Evolutionary conservation across 164 flowering plant species (phyloP), one percentile per base, ranked within the genome.

Genomic region (Buxus sempervirens): DNA sequence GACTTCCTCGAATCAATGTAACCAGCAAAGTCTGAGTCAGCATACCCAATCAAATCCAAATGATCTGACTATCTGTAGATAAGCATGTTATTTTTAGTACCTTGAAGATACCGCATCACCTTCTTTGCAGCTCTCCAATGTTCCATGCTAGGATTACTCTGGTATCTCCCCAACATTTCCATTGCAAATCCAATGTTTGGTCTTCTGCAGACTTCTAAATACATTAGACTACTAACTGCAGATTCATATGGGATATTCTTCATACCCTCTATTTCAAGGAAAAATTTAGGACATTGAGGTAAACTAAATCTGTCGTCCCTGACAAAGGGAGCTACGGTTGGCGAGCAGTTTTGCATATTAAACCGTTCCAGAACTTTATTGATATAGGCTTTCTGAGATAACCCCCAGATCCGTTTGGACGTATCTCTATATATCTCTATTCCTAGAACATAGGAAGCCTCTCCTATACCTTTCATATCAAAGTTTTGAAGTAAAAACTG

Each of bases 341-440:
- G n/a, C n/a, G n/a, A n/a, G n/a, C n/a, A n/a, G n/a, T n/a, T n/a
- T n/a, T n/a, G n/a, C n/a, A n/a, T n/a, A n/a, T n/a, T n/a, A n/a
- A n/a, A n/a, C n/a, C n/a, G n/a, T n/a, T n/a, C n/a, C n/a, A n/a
- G n/a, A n/a, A n/a, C n/a, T n/a, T n/a, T n/a, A n/a, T n/a, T n/a
- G n/a, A n/a, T n/a, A n/a, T n/a, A n/a, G n/a, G n/a, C n/a, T n/a
- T n/a, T n/a, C n/a, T n/a, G n/a, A n/a, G n/a, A n/a, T n/a, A n/a
- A n/a, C n/a, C n/a, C n/a, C n/a, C n/a, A n/a, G n/a, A n/a, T n/a
- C n/a, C n/a, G 8, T 18, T n/a, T n/a, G 5, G 32, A 14, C n/a
- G 58, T 25, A 54, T 65, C 68, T 19, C 48, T 4, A 26, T 53
- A 15, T 1, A 65, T 65, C 25, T 65, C 42, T 16, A 65, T 65